Conservation (phyloP, 176 grass and related monocot species). For the Zea luxurians region DNA sequence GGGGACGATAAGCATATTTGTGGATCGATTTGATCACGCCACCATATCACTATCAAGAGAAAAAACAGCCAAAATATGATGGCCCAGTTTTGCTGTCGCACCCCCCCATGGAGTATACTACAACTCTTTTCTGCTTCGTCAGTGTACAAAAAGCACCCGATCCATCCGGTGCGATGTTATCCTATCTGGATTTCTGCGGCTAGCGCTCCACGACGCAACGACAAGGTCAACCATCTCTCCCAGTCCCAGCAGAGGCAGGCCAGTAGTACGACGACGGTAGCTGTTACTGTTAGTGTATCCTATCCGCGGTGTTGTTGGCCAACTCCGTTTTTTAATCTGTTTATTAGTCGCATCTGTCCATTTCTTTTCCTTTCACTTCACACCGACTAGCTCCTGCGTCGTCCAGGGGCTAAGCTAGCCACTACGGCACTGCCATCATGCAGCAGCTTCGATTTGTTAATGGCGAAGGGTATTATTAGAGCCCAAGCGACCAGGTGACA, state of each 20-base stretch:
- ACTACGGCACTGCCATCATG: no score
- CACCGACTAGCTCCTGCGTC: not conserved
- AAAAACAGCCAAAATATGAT: no score
- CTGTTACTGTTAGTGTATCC: no score
- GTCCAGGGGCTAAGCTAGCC: not conserved
- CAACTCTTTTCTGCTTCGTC: not conserved
- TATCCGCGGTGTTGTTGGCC: not conserved
- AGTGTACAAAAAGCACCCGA: not conserved
- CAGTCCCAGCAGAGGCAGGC: not conserved
- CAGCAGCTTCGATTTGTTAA: conserved; percentile 15
- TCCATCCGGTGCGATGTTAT: not conserved
- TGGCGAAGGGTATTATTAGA: conserved; percentile 1
- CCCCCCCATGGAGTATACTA: no score
- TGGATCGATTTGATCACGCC: no score
- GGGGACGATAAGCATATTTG: no score
- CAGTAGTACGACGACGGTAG: not conserved
- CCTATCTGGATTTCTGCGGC: conserved; percentile 9
- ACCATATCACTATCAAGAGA: no score
- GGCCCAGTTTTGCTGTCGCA: no score
- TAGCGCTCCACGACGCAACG: not conserved
- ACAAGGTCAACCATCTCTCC: conserved; percentile 15
- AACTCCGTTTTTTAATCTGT: not conserved
- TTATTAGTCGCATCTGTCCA: not conserved
- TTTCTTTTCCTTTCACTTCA: not conserved
- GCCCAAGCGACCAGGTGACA: conserved; percentile 3